phyloP scores from a whole-genome alignment of 768 basidiomycete species.

The Naematelia aurantialba region DNA sequence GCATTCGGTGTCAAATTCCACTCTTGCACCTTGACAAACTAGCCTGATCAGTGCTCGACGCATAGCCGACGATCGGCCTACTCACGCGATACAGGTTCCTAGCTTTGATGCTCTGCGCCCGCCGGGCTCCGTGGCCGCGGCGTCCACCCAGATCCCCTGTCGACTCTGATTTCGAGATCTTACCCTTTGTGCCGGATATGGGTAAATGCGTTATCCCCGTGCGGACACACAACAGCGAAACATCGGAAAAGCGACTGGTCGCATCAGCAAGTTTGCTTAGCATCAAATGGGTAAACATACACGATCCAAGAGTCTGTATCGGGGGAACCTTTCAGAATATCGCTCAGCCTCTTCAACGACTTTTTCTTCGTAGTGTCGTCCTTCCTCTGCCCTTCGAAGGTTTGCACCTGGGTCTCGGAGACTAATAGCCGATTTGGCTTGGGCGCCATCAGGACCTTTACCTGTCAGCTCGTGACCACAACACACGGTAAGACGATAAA shows the following conservation, averaged over 20 bases:
- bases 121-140: conserved; percentile 63
- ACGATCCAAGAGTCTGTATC: conserved; percentile 93
- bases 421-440: conserved; percentile 84
- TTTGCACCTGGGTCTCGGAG: conserved; percentile 58
- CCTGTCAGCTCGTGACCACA: not conserved
- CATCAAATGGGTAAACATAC: conserved; percentile 24
- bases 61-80: not conserved
- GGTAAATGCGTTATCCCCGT: conserved; percentile 71
- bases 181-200: conserved; percentile 27
- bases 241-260: conserved; percentile 78
- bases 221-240: conserved; percentile 83
- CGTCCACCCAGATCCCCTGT: conserved; percentile 59
- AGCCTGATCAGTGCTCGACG: not conserved
- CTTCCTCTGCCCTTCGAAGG: conserved; percentile 37
- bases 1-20: conserved; percentile 36
- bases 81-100: conserved; percentile 76
- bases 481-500: too few relatives aligned
- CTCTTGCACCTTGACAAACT: conserved; percentile 70
- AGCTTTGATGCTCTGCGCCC: conserved; percentile 72
- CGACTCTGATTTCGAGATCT: conserved; percentile 9
- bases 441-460: conserved; percentile 67
- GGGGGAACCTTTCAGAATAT: conserved; percentile 66
- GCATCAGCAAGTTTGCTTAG: not conserved
- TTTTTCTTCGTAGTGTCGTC: conserved; percentile 74
- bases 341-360: conserved; percentile 83